Percentiles rank a stretch among this genome's conserved stretches.
These are phyloP conservation scores for Pyricularia sp. DNA, from an alignment of 2,329 filamentous ascomycete species.

Conservation along the genomic window DNA sequence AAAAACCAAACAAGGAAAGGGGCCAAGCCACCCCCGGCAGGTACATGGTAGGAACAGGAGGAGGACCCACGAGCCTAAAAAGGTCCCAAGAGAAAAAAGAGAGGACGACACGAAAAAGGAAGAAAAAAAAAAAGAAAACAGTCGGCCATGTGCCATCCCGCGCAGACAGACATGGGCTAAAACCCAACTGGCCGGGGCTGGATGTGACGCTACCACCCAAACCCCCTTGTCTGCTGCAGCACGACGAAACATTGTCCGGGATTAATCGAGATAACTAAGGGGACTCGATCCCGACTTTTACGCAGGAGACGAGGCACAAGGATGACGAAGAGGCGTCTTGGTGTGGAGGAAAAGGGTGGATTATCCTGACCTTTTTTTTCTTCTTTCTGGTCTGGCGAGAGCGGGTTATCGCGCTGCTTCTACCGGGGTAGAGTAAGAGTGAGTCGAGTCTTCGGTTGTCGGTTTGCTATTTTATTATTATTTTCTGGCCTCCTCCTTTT, in stretches of 20 bases:
- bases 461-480: neutral
- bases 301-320: neutral
- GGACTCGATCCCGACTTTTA: neutral
- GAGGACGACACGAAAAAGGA: neutral
- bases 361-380: neutral
- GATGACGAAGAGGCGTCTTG: neutral
- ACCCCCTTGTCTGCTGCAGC: neutral
- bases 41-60: neutral
- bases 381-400: too few relatives aligned
- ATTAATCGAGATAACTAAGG: slow-evolving; percentile 5
- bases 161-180: neutral
- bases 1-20: neutral
- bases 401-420: neutral
- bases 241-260: slow-evolving; percentile 1
- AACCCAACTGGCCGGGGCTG: neutral
- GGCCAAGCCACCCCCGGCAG: neutral
- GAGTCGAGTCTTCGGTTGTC: too few relatives aligned
- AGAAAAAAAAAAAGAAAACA: neutral
- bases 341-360: neutral
- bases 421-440: too few relatives aligned
- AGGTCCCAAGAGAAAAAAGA: neutral
- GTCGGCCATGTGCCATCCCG: neutral
- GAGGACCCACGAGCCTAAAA: neutral
- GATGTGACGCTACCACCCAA: neutral
- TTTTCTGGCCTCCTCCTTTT: neutral